Evolutionary conservation across 2,329 filamentous ascomycete species (phyloP), one percentile per base, ranked within the genome.

Genomic region (Aspergillus uvarum): DNA sequence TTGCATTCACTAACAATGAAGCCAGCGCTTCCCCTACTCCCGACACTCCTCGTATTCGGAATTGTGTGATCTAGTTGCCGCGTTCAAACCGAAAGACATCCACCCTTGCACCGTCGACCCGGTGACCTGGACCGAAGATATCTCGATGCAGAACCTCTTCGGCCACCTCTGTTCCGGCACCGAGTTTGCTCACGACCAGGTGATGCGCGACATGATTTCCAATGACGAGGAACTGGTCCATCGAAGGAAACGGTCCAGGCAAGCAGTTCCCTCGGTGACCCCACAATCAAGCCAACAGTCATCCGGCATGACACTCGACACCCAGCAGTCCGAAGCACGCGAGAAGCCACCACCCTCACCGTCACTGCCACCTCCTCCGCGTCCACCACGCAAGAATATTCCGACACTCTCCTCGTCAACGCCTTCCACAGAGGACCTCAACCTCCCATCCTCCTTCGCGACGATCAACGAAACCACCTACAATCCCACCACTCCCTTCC

Each of bases 41-140:
- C 85, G 94, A 1, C 94, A 98, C 74, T 96, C 94, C 0, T 96
- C 91, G 0, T 94, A 95, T 61, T 79, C 81, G 0, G 94, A 97
- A 72, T 82, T 96, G 2, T 89, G 91, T 63, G 77, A 86, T 56
- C 77, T 97, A 0, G 81, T 96, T 1, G 72, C 80, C 3, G 80
- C 81, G 0, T 90, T 97, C 67, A 83, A 79, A 29, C 92, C 92
- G 0, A 85, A 78, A 50, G 92, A 97, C 67, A 80, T 97, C 2
- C 90, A 89, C 79, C 92, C 93, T 0, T 96, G 92, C 70, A 96
- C 92, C 0, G 85, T 89, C 1, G 83, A 91, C 61, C 75, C 82
- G 16, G 68, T 74, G 0, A 77, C 77, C 1, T 97, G 92, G 92
- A 77, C 78, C 29, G 79, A 87, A 61, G 75, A 77, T 6, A 76